Percentiles rank a stretch among this genome's conserved stretches.
phyloP scores from a whole-genome alignment of 306 rosid genomes.

The Albizia julibrissin region DNA sequence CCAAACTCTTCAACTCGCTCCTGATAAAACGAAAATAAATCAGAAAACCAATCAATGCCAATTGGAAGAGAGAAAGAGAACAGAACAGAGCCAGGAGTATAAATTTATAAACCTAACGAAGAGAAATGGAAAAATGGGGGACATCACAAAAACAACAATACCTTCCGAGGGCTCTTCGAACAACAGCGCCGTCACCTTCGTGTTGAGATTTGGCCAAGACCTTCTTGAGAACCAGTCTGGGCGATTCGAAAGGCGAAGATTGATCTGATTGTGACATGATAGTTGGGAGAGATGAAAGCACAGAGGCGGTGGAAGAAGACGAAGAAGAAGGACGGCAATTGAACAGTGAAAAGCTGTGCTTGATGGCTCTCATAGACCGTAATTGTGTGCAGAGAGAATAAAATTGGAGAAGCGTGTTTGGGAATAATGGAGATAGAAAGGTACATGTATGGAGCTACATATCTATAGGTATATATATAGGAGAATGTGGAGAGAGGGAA shows the following conservation, averaged over 20 bases:
- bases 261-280: constrained; percentile 40
- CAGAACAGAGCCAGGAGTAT: not conserved
- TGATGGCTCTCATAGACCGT: constrained; percentile 27
- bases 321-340: not conserved
- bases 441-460: not conserved
- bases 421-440: not conserved
- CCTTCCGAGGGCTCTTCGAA: constrained; percentile 57
- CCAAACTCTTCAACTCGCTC: constrained; percentile 46
- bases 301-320: not conserved
- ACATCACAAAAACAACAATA: not conserved
- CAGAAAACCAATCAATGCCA: constrained; percentile 11
- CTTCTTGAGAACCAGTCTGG: constrained; percentile 55
- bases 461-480: not conserved
- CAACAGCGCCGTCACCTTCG: constrained; percentile 54
- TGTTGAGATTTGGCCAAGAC: constrained; percentile 47
- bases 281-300: not conserved
- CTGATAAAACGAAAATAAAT: constrained; percentile 25
- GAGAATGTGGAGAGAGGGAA: not conserved
- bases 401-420: not conserved
- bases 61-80: not conserved
- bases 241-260: constrained; percentile 35
- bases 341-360: constrained; percentile 6
- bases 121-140: not conserved
- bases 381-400: not conserved
- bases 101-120: not conserved